Evolutionary conservation across 345 rosid genomes (phyloP), one percentile per base, ranked within the genome.

Genomic region (Xanthoceras sorbifolium): DNA sequence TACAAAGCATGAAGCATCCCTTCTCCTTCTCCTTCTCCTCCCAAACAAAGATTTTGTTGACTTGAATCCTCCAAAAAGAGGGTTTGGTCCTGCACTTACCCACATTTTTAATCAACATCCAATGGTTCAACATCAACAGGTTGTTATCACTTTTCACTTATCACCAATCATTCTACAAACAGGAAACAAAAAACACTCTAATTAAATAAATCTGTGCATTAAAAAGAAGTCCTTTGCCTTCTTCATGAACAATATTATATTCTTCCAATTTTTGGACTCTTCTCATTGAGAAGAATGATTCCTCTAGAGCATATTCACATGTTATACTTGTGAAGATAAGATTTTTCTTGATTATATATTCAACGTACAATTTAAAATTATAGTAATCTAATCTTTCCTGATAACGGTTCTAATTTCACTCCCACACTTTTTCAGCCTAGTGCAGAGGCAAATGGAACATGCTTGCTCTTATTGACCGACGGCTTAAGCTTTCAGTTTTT

Each of bases 1-100:
- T 88, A 85, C 57, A 90, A 32, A 65, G 79, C 90, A 77, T 88
- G 93, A 60, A 86, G 78, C 90, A 90, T 88, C 67, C 91, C 91
- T 83, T 90, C 91, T 63, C 91, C 91, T 85, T 86, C 91, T 0
- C 68, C 72, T 86, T 29, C 90, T 81, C 38, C 62, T 77, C n/a
- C 91, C 93, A 20, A 88, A 88, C 38, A 83, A 10, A 0, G 91
- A 88, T 6, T 11, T 67, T 8, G 86, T 70, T 6, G 85, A 81
- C 44, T 82, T 87, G 23, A 87, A 64, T 29, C 87, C 88, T 42
- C 89, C 90, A 65, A 84, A 87, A 2, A 85, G 65, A 8, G 91
- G 89, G 65, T 90, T 88, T 34, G 91, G 72, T 18, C 93, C 91
- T 88, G 80, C 77, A n/a, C n/a, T n/a, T n/a, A n/a, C n/a, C n/a